phyloP scores from a whole-genome alignment of 352 stramenopile genomes.

The Globisporangium camurandrum region DNA sequence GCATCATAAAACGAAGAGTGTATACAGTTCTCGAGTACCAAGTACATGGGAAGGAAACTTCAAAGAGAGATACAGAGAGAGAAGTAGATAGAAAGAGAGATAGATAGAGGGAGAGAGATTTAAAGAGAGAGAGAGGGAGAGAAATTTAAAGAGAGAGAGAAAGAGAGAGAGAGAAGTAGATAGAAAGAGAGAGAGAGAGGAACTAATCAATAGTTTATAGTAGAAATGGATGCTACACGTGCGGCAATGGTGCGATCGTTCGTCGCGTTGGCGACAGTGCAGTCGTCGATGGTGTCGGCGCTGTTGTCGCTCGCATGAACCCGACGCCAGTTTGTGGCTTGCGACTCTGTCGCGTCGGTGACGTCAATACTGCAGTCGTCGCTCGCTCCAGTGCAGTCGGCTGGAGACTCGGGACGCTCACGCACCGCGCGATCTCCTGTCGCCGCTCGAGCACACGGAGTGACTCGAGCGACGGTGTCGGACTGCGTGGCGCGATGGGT shows the following conservation, averaged over 20 bases:
- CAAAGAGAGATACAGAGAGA: too few species aligned
- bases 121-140: too few species aligned
- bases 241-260: slow-evolving; percentile 9
- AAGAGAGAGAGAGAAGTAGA: too few species aligned
- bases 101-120: too few species aligned
- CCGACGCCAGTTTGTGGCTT: slow-evolving; percentile 9
- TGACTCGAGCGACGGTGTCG: slow-evolving; percentile 25
- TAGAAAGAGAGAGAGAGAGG: too few species aligned
- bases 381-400: slow-evolving; percentile 53
- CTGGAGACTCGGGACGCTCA: slow-evolving; percentile 48
- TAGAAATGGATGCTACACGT: too few species aligned
- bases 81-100: too few species aligned
- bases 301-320: slow-evolving; percentile 9
- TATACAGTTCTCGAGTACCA: too few species aligned
- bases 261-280: neutral
- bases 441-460: slow-evolving; percentile 16
- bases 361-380: slow-evolving; percentile 7
- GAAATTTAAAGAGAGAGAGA: too few species aligned
- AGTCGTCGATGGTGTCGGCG: neutral
- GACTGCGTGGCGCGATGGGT: slow-evolving; percentile 1
- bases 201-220: too few species aligned
- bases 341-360: slow-evolving; percentile 13
- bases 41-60: too few species aligned
- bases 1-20: too few species aligned
- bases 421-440: slow-evolving; percentile 38